A percentile compares a stretch with the other conserved stretches of the same genome.
phyloP scores from a whole-genome alignment of 805 yeast species.

The Naumovozyma baii region DNA sequence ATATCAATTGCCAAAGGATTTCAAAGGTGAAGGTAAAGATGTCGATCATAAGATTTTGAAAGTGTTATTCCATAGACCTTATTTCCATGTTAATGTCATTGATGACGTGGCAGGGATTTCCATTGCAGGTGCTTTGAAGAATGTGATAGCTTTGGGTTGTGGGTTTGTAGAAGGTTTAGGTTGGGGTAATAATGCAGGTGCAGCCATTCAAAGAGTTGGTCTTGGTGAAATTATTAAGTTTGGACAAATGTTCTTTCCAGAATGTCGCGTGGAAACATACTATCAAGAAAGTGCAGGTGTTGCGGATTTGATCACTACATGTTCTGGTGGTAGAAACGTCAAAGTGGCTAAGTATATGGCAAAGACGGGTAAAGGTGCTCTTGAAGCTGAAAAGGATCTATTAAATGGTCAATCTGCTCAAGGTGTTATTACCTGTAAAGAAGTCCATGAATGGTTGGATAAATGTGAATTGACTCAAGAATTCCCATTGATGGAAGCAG shows the following conservation, averaged over 20 bases:
- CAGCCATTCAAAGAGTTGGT: conserved; percentile 96
- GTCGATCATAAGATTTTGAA: conserved; percentile 64
- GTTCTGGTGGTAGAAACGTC: conserved; percentile 96
- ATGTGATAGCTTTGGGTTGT: conserved; percentile 90
- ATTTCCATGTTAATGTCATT: conserved; percentile 91
- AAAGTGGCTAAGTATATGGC: conserved; percentile 84
- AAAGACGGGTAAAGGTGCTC: conserved; percentile 62
- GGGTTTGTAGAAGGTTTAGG: conserved; percentile 96
- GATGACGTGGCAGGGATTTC: conserved; percentile 94
- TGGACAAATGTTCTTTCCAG: conserved; percentile 73
- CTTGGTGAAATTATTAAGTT: conserved; percentile 81
- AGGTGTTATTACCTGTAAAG: conserved; percentile 84
- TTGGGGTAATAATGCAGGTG: conserved; percentile 98
- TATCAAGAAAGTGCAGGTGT: conserved; percentile 95
- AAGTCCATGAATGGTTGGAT: conserved; percentile 75
- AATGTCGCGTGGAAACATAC: conserved; percentile 66
- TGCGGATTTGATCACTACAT: conserved; percentile 94
- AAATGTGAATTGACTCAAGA: conserved; percentile 41
- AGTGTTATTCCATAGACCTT: conserved; percentile 89
- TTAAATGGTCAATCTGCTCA: conserved; percentile 95
- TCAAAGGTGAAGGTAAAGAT: conserved; percentile 36
- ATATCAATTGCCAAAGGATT: conserved; percentile 61
- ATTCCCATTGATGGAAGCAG: conserved; percentile 61
- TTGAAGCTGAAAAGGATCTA: conserved; percentile 74
- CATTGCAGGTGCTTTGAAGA: conserved; percentile 93